Evolutionary conservation across 495 filamentous ascomycete species (phyloP).

Genomic region (Lepraria neglecta): DNA sequence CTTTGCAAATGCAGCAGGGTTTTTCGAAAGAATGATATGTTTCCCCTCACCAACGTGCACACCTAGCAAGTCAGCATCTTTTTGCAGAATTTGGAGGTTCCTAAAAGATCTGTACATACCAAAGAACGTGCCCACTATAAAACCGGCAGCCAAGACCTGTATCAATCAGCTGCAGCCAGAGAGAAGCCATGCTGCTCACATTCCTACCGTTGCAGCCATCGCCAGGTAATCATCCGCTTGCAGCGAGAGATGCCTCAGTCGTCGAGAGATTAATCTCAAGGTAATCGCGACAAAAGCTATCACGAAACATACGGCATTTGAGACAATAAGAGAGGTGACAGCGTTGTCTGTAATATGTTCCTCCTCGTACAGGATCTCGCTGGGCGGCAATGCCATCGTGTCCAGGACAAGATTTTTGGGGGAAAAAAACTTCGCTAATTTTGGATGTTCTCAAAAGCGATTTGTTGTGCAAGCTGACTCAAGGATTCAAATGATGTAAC

Average conservation of each 20-base stretch:
- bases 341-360: constrained; percentile 3
- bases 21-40: background rate
- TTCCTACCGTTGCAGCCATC: background rate
- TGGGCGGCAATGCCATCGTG: background rate
- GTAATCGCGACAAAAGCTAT: background rate
- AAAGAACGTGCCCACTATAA: background rate
- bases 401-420: background rate
- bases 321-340: background rate
- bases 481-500: background rate
- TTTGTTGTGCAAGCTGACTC: background rate
- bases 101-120: background rate
- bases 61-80: background rate
- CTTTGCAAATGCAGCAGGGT: constrained; percentile 2
- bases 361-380: background rate
- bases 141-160: background rate
- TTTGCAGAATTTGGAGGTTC: background rate
- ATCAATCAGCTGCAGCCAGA: background rate
- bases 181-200: background rate
- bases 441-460: background rate
- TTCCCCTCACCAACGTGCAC: background rate
- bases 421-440: background rate
- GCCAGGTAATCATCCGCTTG: background rate
- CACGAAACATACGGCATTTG: background rate
- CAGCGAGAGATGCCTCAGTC: background rate
- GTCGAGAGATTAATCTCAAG: background rate